Base-by-base conservation (phyloP, 495 filamentous ascomycete genomes). In the Lasiosphaeriaceae sp. region DNA sequence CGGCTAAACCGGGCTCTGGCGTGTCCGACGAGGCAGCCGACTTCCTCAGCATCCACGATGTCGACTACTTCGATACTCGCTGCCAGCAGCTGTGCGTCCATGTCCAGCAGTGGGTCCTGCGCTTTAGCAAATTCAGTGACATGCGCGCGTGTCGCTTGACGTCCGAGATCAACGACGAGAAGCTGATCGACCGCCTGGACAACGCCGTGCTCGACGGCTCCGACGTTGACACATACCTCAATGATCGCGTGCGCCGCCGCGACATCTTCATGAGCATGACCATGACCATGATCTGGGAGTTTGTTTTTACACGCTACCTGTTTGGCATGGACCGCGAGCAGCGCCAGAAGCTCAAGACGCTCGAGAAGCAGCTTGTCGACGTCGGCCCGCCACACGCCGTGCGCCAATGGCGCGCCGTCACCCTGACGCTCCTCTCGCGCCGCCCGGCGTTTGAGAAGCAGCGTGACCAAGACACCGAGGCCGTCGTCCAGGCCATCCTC, bases 261-360 rank as follows among this genome's bases (percentile, higher is more conserved):
- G 90, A 96, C 73, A 87, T 97, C 34, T 95, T 97, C 75, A 96
- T 96, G 89, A 92, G 90, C 22, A 89, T 97, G 61, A 86, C 91
- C 59, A 97, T 97, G 91, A 92, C 86, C 45, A 96, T 98, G 90
- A 84, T 97, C 35, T 97, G 91, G 90, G 93, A 97, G 68, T 96
- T 89, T 65, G 86, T 98, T 67, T 98, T 98, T 71, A 96, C 92
- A 11, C 86, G 95, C 54, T 98, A 97, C 67, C 84, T 98, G 35
- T 97, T 98, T 66, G 94, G 95, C 59, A 94, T 97, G 90, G 93
- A 97, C 72, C 83, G 91, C 50, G 94, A 96, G 67, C 92, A 98
- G 67, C 88, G 95, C 23, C 92, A 97, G 72, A 96, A 96, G 66
- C 87, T 98, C 66, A 96, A 97, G 74, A 83, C 83, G 8, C 83